These are phyloP conservation scores for Fonsecaea pugnacius DNA, from an alignment of 2,329 filamentous ascomycete species.

Conservation along the genomic window DNA sequence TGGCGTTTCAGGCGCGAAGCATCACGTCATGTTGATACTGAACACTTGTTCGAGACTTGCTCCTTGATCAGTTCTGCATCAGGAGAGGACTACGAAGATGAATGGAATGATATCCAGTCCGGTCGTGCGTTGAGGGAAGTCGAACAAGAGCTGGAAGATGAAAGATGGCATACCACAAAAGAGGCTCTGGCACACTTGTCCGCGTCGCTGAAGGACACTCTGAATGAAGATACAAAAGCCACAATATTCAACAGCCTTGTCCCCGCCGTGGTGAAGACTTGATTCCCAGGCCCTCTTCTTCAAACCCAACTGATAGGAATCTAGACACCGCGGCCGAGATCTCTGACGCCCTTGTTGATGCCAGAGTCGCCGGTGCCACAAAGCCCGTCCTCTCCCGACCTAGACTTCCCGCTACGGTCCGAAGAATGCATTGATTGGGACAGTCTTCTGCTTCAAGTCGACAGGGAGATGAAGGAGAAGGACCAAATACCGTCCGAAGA, in stretches of 20 bases:
- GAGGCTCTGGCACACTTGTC: constrained; percentile 25
- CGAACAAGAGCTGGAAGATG: constrained; percentile 15
- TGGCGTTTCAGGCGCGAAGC: constrained; percentile 42
- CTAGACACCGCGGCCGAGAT: constrained; percentile 13
- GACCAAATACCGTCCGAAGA: constrained; percentile 5
- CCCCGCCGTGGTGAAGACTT: background rate
- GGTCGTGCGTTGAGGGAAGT: constrained; percentile 5
- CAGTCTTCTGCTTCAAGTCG: constrained; percentile 13
- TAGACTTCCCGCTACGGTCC: background rate
- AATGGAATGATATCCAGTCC: constrained; percentile 22
- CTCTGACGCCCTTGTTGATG: constrained; percentile 12
- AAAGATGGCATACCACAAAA: constrained; percentile 28
- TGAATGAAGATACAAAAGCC: constrained; percentile 12
- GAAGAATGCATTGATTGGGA: constrained; percentile 16
- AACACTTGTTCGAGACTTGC: constrained; percentile 5
- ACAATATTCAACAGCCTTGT: constrained; percentile 6
- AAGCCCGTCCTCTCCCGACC: constrained; percentile 11
- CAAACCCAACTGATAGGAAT: background rate
- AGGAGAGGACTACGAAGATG: constrained; percentile 15
- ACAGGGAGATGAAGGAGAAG: constrained; percentile 17
- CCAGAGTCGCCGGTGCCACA: constrained; percentile 2
- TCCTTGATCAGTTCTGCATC: background rate
- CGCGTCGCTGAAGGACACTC: background rate
- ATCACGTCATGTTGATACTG: background rate
- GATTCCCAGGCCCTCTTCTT: background rate